These are phyloP conservation scores for Psilocybe cyanescens DNA, from an alignment of 768 basidiomycete species.

Conservation along the genomic window DNA sequence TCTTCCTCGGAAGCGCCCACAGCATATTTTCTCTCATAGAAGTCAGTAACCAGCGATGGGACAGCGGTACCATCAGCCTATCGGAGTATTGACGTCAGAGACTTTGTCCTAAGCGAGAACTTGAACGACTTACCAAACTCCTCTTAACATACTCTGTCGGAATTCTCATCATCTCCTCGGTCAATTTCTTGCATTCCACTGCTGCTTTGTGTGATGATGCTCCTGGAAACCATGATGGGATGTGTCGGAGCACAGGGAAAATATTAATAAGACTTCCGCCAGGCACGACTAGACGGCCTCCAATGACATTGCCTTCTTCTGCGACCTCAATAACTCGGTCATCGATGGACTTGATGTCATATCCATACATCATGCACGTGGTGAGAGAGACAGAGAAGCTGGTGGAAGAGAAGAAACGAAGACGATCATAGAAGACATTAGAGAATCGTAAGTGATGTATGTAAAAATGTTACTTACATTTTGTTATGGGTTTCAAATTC, in stretches of 20 bases:
- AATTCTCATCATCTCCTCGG: constrained; percentile 12
- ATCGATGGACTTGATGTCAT: constrained; percentile 17
- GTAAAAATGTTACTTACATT: constrained; percentile 6
- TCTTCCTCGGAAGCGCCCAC: constrained; percentile 3
- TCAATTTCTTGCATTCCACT: constrained; percentile 22
- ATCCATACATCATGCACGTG: constrained; percentile 22
- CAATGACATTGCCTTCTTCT: constrained; percentile 29
- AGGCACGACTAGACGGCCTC: constrained; percentile 19
- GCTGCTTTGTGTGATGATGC: constrained; percentile 9
- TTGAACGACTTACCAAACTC: constrained; percentile 3
- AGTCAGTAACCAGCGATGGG: constrained; percentile 16
- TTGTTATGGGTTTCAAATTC: constrained; percentile 15
- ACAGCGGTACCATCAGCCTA: constrained; percentile 11
- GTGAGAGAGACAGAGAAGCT: constrained; percentile 19
- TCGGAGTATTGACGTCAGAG: background rate
- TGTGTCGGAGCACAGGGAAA: constrained; percentile 18
- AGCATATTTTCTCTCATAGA: constrained; percentile 10
- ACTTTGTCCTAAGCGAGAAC: background rate
- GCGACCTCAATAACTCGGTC: constrained; percentile 27
- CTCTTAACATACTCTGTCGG: constrained; percentile 13
- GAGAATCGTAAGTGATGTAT: background rate
- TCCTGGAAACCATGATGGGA: constrained; percentile 25
- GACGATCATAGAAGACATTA: background rate
- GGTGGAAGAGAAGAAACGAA: background rate
- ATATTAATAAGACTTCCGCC: constrained; percentile 15